Evolutionary conservation across 2,329 filamentous ascomycete species (phyloP).

Genomic region (Fusarium gaditjirri): DNA sequence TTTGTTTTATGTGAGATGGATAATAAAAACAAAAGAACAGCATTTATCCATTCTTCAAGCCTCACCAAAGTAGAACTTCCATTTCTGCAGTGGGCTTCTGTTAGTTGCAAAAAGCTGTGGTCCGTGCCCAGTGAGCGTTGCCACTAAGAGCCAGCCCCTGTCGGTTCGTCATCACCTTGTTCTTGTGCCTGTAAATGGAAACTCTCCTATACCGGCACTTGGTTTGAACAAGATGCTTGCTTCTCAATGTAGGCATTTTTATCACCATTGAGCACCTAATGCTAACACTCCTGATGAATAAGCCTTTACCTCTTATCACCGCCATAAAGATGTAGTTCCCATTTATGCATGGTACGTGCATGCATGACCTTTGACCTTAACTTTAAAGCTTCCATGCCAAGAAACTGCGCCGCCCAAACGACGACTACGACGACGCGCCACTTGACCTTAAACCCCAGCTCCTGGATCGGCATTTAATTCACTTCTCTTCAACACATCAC

Average conservation of each 20-base stretch:
- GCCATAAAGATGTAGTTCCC: neutral
- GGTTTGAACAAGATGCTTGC: neutral
- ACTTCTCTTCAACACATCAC: constrained; percentile 9
- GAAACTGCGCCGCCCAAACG: constrained; percentile 34
- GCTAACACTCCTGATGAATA: too few species aligned
- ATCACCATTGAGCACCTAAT: neutral
- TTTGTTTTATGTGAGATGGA: accelerated
- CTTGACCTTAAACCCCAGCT: neutral
- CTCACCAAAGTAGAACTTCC: neutral
- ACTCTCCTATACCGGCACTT: neutral
- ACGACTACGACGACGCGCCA: constrained; percentile 32
- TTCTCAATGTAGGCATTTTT: neutral
- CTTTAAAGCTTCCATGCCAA: constrained; percentile 29
- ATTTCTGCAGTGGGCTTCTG: neutral
- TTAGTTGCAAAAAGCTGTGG: constrained; percentile 22
- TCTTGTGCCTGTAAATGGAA: constrained; percentile 4
- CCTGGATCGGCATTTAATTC: neutral
- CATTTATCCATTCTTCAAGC: neutral
- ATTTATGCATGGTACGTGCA: neutral
- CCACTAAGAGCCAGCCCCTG: constrained; percentile 19
- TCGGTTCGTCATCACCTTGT: constrained; percentile 33
- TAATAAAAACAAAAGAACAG: neutral
- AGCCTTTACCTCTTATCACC: neutral
- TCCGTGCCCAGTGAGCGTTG: constrained; percentile 18
- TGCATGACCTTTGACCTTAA: constrained; percentile 11